A percentile compares a stretch with the other conserved stretches of the same genome.
Evolutionary conservation across 768 basidiomycete genomes (phyloP).

Genomic region (Phlebiopsis gigantea): DNA sequence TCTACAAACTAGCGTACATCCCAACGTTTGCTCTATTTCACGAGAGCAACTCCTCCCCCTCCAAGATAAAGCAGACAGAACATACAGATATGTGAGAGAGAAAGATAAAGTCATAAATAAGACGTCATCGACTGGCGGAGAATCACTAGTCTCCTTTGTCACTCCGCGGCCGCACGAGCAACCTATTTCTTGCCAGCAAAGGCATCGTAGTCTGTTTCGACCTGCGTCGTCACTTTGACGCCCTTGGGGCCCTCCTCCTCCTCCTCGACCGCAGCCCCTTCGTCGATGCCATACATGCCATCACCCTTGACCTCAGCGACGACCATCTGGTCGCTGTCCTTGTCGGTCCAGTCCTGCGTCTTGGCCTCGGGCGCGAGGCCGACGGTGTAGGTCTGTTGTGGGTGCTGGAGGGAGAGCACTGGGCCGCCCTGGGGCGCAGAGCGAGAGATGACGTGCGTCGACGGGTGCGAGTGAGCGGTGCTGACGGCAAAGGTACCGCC

Average conservation of each 20-base stretch:
- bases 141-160: background rate
- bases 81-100: background rate
- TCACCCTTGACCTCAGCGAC: slow-evolving; percentile 16
- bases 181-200: slow-evolving; percentile 1
- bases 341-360: slow-evolving; percentile 21
- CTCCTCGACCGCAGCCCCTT: background rate
- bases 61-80: background rate
- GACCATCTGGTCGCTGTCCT: slow-evolving; percentile 16
- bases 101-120: background rate
- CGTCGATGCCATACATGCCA: slow-evolving; percentile 18
- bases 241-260: slow-evolving; percentile 10
- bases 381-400: slow-evolving; percentile 25
- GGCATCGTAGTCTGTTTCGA: slow-evolving; percentile 10
- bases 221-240: slow-evolving; percentile 14
- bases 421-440: slow-evolving; percentile 19
- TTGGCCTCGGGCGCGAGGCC: slow-evolving; percentile 25
- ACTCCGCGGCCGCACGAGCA: background rate
- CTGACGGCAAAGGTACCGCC: slow-evolving; percentile 63
- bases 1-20: background rate
- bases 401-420: slow-evolving; percentile 23
- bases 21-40: background rate
- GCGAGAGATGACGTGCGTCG: slow-evolving; percentile 27
- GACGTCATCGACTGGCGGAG: background rate
- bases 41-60: background rate
- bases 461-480: slow-evolving; percentile 21